Conservation (phyloP, 331 rosid genomes). For the Quercus lobata region DNA sequence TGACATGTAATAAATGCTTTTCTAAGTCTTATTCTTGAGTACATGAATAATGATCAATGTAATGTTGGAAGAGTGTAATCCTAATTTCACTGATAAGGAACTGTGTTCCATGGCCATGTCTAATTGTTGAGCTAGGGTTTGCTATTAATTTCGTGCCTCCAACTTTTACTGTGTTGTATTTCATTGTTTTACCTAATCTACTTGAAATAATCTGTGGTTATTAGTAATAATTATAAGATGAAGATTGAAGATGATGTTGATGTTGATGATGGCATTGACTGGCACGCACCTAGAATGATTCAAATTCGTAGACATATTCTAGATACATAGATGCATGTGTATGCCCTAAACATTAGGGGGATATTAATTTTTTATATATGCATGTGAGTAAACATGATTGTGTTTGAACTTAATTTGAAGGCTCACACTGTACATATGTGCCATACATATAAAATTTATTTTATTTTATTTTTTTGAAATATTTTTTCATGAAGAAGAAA, state of each 20-base stretch:
- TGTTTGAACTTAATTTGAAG: background rate
- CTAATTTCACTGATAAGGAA: background rate
- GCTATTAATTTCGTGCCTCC: background rate
- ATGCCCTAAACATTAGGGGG: too few relatives aligned
- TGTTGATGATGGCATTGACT: too few relatives aligned
- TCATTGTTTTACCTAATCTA: background rate
- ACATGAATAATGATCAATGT: background rate
- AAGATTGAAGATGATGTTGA: too few relatives aligned
- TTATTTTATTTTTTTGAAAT: background rate
- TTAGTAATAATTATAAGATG: background rate
- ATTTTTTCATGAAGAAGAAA: background rate
- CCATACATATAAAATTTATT: background rate
- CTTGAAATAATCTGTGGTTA: background rate
- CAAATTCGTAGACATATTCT: too few relatives aligned
- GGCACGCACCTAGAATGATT: too few relatives aligned
- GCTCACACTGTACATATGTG: too few relatives aligned
- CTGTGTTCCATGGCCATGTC: background rate
- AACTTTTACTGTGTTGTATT: background rate
- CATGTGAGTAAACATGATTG: background rate
- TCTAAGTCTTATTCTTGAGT: background rate
- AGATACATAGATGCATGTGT: too few relatives aligned
- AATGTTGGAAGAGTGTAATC: background rate
- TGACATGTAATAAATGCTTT: background rate
- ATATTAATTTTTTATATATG: background rate
- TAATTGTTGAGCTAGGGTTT: slow-evolving; percentile 1